These are phyloP conservation scores for Fomitopsis pinicola DNA, from an alignment of 1,284 basidiomycete species.

Conservation along the genomic window DNA sequence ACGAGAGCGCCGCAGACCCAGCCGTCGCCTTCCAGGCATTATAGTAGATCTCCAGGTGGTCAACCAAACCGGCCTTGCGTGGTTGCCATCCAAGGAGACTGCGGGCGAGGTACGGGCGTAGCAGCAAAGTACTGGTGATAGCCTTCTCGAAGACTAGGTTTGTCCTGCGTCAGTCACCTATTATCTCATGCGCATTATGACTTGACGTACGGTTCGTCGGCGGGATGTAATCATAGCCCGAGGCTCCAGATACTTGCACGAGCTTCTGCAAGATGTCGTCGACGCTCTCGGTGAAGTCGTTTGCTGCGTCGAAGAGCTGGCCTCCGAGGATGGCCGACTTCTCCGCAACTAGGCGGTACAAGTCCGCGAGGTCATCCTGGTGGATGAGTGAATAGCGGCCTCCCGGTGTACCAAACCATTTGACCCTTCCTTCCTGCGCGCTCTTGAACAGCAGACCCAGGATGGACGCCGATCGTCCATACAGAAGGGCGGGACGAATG, in stretches of 20 bases:
- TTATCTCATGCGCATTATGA: conserved; percentile 2
- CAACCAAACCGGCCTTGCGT: conserved; percentile 39
- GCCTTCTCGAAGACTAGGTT: conserved; percentile 30
- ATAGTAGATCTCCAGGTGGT: conserved; percentile 44
- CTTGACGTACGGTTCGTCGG: conserved; percentile 33
- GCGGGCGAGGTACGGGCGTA: conserved; percentile 42
- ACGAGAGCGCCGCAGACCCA: conserved; percentile 7
- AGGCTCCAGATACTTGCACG: conserved; percentile 36
- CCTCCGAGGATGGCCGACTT: conserved; percentile 35
- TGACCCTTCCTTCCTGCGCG: conserved; percentile 31
- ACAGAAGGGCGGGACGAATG: conserved; percentile 43
- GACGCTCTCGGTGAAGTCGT: conserved; percentile 39
- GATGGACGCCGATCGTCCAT: conserved; percentile 42
- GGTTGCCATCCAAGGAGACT: conserved; percentile 45
- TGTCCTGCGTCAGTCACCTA: conserved; percentile 5
- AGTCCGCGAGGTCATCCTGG: conserved; percentile 46
- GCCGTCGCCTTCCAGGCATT: conserved; percentile 32
- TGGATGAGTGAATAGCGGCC: conserved; percentile 42
- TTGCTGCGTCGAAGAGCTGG: conserved; percentile 41
- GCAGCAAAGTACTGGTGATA: conserved; percentile 23
- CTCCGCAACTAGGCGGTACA: conserved; percentile 42
- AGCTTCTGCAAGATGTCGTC: conserved; percentile 41
- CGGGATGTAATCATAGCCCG: conserved; percentile 28
- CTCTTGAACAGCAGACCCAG: conserved; percentile 35
- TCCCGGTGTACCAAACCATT: conserved; percentile 37